Percentiles rank a stretch among this genome's conserved stretches.
These are phyloP conservation scores for Sugiyamaella xylanicola DNA, from an alignment of 1,139 yeast genomes.

Conservation along the genomic window DNA sequence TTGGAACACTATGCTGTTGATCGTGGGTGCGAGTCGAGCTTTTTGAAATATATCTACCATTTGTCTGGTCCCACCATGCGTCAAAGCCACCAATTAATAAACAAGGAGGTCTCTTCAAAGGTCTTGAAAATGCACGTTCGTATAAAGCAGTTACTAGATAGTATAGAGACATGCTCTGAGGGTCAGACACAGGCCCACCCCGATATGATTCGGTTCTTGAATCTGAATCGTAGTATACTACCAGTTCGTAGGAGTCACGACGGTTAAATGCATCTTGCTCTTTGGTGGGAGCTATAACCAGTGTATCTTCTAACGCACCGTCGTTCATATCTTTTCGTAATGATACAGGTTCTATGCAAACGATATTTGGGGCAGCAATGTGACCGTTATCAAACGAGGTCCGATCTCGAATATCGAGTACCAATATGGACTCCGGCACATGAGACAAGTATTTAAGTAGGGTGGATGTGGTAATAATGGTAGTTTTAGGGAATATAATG, in stretches of 20 bases:
- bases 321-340: conserved; percentile 53
- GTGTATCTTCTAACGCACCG: conserved; percentile 58
- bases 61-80: conserved; percentile 49
- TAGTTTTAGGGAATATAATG: conserved; percentile 38
- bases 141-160: conserved; percentile 38
- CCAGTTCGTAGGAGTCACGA: conserved; percentile 57
- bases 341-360: conserved; percentile 73
- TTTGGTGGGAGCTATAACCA: conserved; percentile 55
- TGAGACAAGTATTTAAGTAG: conserved; percentile 34
- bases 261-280: conserved; percentile 56
- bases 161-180: conserved; percentile 28
- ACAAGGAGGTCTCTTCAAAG: conserved; percentile 56
- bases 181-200: conserved; percentile 28
- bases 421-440: conserved; percentile 43
- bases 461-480: conserved; percentile 37
- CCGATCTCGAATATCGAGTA: conserved; percentile 68
- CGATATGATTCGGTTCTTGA: conserved; percentile 30
- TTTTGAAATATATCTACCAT: conserved; percentile 29
- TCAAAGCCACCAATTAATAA: conserved; percentile 57
- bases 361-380: conserved; percentile 55
- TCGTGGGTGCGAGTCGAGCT: neutral
- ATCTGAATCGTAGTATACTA: conserved; percentile 61
- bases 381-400: conserved; percentile 62
- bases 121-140: conserved; percentile 47
- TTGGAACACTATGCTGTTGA: neutral